phyloP scores from a whole-genome alignment of 2,329 filamentous ascomycete genomes.

The Madurella mycetomatis region DNA sequence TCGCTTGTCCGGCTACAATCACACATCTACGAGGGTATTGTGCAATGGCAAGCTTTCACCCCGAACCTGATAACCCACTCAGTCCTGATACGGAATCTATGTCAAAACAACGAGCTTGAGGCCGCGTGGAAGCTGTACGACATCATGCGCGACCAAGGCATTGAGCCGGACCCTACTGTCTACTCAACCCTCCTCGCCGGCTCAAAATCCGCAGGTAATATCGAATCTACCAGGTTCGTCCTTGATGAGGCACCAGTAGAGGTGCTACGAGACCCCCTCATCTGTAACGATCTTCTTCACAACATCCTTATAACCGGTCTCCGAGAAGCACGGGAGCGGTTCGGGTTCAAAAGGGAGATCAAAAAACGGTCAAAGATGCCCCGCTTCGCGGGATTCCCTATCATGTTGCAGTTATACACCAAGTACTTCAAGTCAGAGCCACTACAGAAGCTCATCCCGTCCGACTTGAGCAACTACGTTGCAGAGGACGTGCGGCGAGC shows the following conservation, averaged over 20 bases:
- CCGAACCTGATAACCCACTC: slow-evolving; percentile 63
- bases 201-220: slow-evolving; percentile 56
- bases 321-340: slow-evolving; percentile 34
- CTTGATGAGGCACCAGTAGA: slow-evolving; percentile 48
- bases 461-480: slow-evolving; percentile 23
- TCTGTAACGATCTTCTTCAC: slow-evolving; percentile 51
- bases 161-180: slow-evolving; percentile 61
- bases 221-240: slow-evolving; percentile 50
- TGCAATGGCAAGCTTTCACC: slow-evolving; percentile 52
- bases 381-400: slow-evolving; percentile 38
- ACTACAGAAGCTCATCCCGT: slow-evolving; percentile 36
- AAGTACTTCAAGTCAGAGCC: slow-evolving; percentile 45
- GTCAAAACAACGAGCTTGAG: slow-evolving; percentile 57
- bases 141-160: slow-evolving; percentile 54
- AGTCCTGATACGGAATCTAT: slow-evolving; percentile 66
- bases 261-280: slow-evolving; percentile 43
- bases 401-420: slow-evolving; percentile 47
- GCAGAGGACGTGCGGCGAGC: slow-evolving; percentile 25
- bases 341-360: no score
- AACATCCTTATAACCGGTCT: slow-evolving; percentile 43
- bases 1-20: background rate
- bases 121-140: slow-evolving; percentile 63
- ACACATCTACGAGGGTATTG: slow-evolving; percentile 48
- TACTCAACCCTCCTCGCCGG: slow-evolving; percentile 68
- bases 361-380: background rate